Conservation (phyloP, 108 stramenopile genomes). For the Cyclotella choctawhatcheeana region DNA sequence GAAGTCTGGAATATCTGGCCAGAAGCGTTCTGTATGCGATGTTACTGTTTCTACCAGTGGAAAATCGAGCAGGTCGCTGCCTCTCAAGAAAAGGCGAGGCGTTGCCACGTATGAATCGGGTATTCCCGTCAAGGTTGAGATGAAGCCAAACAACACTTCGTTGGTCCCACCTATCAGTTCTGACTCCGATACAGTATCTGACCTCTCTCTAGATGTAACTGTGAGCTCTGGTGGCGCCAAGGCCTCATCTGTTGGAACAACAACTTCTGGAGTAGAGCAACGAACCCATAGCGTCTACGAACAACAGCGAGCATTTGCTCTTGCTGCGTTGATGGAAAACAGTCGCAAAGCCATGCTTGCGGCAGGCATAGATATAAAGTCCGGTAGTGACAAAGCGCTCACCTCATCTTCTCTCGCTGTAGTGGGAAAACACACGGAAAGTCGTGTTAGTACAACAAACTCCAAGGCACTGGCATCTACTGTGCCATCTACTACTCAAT, state of each 20-base stretch:
- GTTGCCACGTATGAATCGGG: not conserved
- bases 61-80: slow-evolving; percentile 24
- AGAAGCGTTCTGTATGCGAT: slow-evolving; percentile 14
- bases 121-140: slow-evolving; percentile 36
- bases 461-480: slow-evolving; percentile 18
- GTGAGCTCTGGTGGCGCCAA: slow-evolving; percentile 11
- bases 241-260: too few relatives aligned
- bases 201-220: slow-evolving; percentile 25
- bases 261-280: not conserved
- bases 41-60: slow-evolving; percentile 43
- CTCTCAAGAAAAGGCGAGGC: slow-evolving; percentile 44
- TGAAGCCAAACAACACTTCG: slow-evolving; percentile 18
- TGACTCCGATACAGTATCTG: slow-evolving; percentile 14
- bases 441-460: slow-evolving; percentile 1
- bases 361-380: slow-evolving; percentile 17
- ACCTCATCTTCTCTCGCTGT: not conserved
- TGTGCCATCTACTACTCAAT: not conserved
- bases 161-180: not conserved
- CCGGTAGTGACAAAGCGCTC: not conserved
- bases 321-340: slow-evolving; percentile 42
- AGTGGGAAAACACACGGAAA: not conserved
- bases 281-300: slow-evolving; percentile 39
- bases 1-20: slow-evolving; percentile 13
- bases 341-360: slow-evolving; percentile 41
- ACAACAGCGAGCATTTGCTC: slow-evolving; percentile 35